Percentiles rank a stretch among this genome's conserved stretches.
Conservation (phyloP, 345 rosid genomes). For the Acer yangbiense region DNA sequence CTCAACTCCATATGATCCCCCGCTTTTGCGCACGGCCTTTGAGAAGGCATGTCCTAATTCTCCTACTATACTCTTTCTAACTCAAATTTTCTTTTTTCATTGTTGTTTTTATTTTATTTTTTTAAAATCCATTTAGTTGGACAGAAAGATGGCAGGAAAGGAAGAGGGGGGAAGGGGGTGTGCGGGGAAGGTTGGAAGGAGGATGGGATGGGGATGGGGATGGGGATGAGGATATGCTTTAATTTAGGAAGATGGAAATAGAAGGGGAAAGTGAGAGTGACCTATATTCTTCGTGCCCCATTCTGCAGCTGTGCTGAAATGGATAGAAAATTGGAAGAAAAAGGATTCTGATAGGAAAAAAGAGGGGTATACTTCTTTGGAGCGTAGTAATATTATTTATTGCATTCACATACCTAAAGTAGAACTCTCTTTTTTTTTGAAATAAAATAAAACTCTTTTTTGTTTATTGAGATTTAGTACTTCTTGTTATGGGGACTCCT, state of each 20-base stretch:
- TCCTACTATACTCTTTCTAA: conserved; percentile 11
- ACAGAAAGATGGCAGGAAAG: neutral
- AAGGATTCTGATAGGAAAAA: neutral
- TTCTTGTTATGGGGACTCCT: neutral
- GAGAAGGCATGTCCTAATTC: conserved; percentile 57
- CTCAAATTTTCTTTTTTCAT: neutral
- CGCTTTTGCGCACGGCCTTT: conserved; percentile 50
- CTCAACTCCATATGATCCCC: conserved; percentile 64
- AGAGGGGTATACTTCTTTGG: neutral
- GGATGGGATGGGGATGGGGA: no score
- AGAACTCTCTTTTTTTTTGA: neutral
- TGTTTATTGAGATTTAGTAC: neutral
- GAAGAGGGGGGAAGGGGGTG: neutral
- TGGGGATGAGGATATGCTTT: neutral
- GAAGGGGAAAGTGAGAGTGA: conserved; percentile 1
- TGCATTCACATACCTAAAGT: neutral
- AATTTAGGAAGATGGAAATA: neutral
- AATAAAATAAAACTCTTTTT: no score
- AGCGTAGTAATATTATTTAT: neutral
- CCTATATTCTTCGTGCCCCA: neutral
- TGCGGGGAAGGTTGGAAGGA: neutral
- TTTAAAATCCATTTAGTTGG: neutral
- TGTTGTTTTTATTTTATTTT: neutral
- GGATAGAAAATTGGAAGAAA: neutral
- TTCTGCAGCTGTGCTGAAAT: neutral